These are phyloP conservation scores for Pythium oligandrum DNA, from an alignment of 352 stramenopile species.

Conservation along the genomic window DNA sequence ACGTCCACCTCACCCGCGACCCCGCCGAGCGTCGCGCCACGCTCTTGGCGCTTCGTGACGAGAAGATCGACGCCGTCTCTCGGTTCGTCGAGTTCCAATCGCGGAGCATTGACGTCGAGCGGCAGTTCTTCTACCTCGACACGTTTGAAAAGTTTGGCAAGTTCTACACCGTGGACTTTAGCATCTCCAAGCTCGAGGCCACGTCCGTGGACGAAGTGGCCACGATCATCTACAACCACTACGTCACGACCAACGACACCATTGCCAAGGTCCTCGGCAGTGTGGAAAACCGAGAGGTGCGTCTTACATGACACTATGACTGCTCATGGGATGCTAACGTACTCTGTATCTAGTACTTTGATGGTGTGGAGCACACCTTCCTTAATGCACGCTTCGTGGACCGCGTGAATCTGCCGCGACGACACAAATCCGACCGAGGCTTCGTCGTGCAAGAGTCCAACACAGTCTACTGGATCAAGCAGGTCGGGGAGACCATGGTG, in stretches of 20 bases:
- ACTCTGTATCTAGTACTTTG: conserved; percentile 33
- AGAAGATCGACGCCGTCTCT: conserved; percentile 37
- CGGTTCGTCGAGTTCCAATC: conserved; percentile 44
- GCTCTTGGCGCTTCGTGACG: conserved; percentile 40
- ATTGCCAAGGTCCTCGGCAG: conserved; percentile 50
- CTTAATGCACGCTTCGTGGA: conserved; percentile 58
- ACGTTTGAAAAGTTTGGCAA: conserved; percentile 66
- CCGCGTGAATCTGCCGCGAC: conserved; percentile 45
- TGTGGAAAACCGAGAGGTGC: conserved; percentile 50
- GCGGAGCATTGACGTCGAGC: conserved; percentile 40
- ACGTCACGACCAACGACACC: conserved; percentile 43
- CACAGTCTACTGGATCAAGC: conserved; percentile 50
- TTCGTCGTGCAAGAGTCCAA: conserved; percentile 69
- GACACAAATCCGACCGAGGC: conserved; percentile 20
- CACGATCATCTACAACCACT: conserved; percentile 51
- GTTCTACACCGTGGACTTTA: conserved; percentile 67
- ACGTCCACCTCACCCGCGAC: conserved; percentile 44
- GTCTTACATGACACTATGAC: neutral
- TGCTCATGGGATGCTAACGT: neutral
- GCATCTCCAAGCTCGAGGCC: conserved; percentile 38
- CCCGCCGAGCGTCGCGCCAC: conserved; percentile 28
- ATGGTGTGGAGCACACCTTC: conserved; percentile 46
- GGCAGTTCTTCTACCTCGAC: conserved; percentile 63
- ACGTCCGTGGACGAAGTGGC: conserved; percentile 42
- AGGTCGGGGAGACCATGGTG: conserved; percentile 30